These are phyloP conservation scores for Wickerhamomyces bovis DNA, from an alignment of 805 yeast genomes.

Conservation along the genomic window DNA sequence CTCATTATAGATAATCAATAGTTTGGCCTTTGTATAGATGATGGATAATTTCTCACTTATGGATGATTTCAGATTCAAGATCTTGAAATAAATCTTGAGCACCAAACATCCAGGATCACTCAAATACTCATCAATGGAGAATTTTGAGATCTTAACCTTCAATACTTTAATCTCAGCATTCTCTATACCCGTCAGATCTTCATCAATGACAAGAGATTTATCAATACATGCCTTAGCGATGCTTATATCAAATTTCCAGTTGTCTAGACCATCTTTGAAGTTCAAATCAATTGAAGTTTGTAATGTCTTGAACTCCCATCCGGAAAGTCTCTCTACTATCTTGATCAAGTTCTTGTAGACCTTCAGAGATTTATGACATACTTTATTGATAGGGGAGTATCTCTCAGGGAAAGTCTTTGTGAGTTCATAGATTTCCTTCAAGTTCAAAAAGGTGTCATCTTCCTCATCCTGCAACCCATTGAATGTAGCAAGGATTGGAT, in stretches of 20 bases:
- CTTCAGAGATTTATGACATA: not conserved
- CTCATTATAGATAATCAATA: conserved; percentile 60
- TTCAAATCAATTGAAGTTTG: not conserved
- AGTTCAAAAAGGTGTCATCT: not conserved
- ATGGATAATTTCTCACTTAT: conserved; percentile 49
- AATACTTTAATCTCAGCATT: not conserved
- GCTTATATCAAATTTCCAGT: not conserved
- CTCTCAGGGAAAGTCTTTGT: not conserved
- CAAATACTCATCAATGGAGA: not conserved
- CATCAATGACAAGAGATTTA: not conserved
- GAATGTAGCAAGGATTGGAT: not conserved
- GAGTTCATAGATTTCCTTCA: not conserved
- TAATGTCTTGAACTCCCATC: not conserved
- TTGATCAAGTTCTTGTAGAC: not conserved
- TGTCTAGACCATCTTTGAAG: not conserved
- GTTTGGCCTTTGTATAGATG: conserved; percentile 58
- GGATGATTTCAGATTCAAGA: conserved; percentile 43
- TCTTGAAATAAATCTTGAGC: conserved; percentile 24
- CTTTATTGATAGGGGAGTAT: not conserved
- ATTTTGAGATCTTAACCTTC: not conserved
- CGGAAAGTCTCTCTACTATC: not conserved
- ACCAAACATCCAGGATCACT: conserved; percentile 15
- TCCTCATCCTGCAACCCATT: not conserved
- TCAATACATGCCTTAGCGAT: not conserved
- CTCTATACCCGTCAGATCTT: not conserved